A percentile compares a stretch with the other conserved stretches of the same genome.
Evolutionary conservation across 352 stramenopile genomes (phyloP).

Genomic region (Phytophthora agathidicida): DNA sequence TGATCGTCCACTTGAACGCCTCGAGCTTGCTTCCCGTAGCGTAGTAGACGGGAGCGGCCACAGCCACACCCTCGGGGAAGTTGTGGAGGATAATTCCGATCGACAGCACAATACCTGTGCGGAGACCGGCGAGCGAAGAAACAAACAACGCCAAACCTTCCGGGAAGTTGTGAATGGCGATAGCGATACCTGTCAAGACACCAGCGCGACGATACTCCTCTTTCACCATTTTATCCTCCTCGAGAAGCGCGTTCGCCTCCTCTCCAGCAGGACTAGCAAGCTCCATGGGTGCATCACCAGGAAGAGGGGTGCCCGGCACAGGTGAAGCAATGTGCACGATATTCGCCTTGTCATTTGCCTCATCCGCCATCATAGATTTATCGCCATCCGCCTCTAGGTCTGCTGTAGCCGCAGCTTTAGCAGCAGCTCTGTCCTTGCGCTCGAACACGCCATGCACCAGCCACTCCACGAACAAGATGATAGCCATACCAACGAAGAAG

Average conservation of each 20-base stretch:
- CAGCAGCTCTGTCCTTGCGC: slow-evolving; percentile 6
- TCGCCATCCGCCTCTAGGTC: slow-evolving; percentile 23
- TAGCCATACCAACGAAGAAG: slow-evolving; percentile 61
- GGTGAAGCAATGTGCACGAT: slow-evolving; percentile 30
- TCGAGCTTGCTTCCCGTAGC: slow-evolving; percentile 92
- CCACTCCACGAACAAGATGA: slow-evolving; percentile 68
- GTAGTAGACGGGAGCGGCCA: slow-evolving; percentile 97
- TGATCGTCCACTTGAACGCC: slow-evolving; percentile 91
- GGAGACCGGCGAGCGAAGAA: slow-evolving; percentile 89
- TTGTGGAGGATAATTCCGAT: slow-evolving; percentile 98
- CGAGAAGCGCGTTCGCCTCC: slow-evolving; percentile 20
- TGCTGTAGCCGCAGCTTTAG: slow-evolving; percentile 7
- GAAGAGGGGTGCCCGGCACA: slow-evolving; percentile 35
- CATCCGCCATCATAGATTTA: slow-evolving; percentile 15
- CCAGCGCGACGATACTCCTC: slow-evolving; percentile 81
- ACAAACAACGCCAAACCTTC: slow-evolving; percentile 97
- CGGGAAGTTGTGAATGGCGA: slow-evolving; percentile 98
- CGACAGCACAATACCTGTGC: slow-evolving; percentile 90
- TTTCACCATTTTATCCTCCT: slow-evolving; percentile 38
- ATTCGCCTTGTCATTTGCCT: slow-evolving; percentile 24
- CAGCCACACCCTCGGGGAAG: slow-evolving; percentile 95
- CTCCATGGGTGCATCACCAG: slow-evolving; percentile 7
- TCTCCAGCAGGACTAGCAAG: slow-evolving; percentile 32
- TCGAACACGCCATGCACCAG: too few species aligned
- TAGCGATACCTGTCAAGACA: slow-evolving; percentile 93